Evolutionary conservation across 306 rosid species (phyloP).

Genomic region (Albizia julibrissin): DNA sequence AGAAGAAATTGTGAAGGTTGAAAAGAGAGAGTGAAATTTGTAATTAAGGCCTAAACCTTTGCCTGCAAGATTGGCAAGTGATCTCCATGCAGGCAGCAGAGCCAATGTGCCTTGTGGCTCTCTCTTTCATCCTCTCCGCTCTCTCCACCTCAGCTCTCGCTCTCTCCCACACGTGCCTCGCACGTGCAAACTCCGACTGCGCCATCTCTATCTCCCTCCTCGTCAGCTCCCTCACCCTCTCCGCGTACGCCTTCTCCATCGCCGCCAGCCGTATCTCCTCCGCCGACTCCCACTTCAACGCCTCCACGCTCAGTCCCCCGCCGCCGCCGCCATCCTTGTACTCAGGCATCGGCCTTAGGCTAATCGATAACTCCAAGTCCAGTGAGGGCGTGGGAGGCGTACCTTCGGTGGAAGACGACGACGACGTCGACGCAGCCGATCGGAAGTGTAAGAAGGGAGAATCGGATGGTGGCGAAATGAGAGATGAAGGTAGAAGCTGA

Average conservation of each 20-base stretch:
- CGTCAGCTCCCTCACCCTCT: constrained; percentile 81
- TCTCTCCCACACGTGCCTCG: constrained; percentile 92
- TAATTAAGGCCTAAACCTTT: constrained; percentile 66
- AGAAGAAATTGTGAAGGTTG: neutral
- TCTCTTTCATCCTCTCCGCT: constrained; percentile 81
- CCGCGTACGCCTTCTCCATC: constrained; percentile 91
- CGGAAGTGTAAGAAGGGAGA: constrained; percentile 52
- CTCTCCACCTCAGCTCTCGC: constrained; percentile 80
- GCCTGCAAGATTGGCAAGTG: constrained; percentile 94
- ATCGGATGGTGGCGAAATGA: neutral
- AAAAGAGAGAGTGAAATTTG: neutral
- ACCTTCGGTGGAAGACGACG: neutral
- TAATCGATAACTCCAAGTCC: constrained; percentile 83
- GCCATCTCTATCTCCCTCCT: constrained; percentile 95
- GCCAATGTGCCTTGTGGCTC: constrained; percentile 61
- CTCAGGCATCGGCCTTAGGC: constrained; percentile 51
- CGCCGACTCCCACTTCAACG: constrained; percentile 88
- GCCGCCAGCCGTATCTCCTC: constrained; percentile 89
- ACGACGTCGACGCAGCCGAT: constrained; percentile 40
- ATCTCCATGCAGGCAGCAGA: constrained; percentile 86
- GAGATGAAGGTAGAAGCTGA: constrained; percentile 73
- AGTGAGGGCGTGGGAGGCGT: constrained; percentile 45
- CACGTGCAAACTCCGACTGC: constrained; percentile 82
- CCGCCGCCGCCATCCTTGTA: neutral
- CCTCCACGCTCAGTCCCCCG: constrained; percentile 43